Base-by-base conservation (phyloP, 192 early-diverging fungal genomes). In the Obelidium mucronatum region DNA sequence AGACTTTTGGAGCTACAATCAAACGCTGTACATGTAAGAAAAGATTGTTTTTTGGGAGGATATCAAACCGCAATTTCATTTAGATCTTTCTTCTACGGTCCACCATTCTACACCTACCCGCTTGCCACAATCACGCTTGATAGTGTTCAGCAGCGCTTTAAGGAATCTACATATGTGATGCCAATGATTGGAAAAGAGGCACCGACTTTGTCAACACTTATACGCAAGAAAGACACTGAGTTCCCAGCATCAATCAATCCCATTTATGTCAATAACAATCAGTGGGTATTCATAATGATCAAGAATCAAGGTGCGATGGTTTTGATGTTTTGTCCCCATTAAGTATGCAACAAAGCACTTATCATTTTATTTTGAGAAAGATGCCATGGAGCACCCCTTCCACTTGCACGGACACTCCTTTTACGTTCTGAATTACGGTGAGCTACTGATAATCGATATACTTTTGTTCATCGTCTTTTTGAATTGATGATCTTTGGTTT, bases 321-420 rank as follows among this genome's bases (percentile, higher is more conserved):
- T n/a, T n/a, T n/a, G n/a, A n/a, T n/a, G n/a, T n/a, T n/a, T n/a
- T n/a, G n/a, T n/a, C n/a, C n/a, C n/a, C n/a, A n/a, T n/a, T n/a
- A n/a, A n/a, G n/a, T n/a, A n/a, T n/a, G n/a, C n/a, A n/a, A n/a
- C n/a, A n/a, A n/a, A n/a, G n/a, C n/a, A n/a, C n/a, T n/a, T n/a
- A n/a, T n/a, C n/a, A n/a, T n/a, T n/a, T n/a, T n/a, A n/a, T n/a
- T n/a, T n/a, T n/a, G n/a, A n/a, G n/a, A n/a, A n/a, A n/a, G n/a
- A n/a, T n/a, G n/a, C n/a, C n/a, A n/a, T n/a, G n/a, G 93, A 96
- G 24, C 69, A 69, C 61, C 83, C 88, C 55, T 88, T 95, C 86
- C 94, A 96, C 81, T 76, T 94, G 24, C 94, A 96, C 76, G 93
- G 93, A 1, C 91, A 94, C 79, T 80, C 80, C 6, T 93, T 94